Conservation (phyloP, 345 rosid genomes). For the Eucalyptus paniculata region DNA sequence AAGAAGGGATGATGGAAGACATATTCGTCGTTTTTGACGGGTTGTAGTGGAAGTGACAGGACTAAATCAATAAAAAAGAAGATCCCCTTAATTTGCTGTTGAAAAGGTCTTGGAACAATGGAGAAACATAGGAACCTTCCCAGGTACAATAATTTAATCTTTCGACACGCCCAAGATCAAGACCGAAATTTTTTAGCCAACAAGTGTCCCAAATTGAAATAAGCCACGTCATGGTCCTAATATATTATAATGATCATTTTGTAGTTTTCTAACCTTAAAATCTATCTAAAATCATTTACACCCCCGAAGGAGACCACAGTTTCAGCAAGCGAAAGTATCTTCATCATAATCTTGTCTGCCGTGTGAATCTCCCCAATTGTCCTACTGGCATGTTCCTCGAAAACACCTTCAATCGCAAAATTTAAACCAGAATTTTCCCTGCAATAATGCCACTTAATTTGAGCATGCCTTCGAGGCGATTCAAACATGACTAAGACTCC, state of each 20-base stretch:
- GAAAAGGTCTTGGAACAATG: neutral
- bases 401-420: neutral
- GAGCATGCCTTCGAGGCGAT: neutral
- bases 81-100: neutral
- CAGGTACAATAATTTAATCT: neutral
- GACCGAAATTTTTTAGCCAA: neutral
- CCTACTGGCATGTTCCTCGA: neutral
- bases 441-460: neutral
- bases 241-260: neutral
- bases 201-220: neutral
- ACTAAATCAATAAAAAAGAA: neutral
- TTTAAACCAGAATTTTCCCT: neutral
- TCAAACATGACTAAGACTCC: neutral
- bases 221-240: neutral
- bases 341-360: neutral
- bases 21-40: neutral
- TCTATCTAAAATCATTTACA: neutral
- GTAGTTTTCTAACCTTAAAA: neutral
- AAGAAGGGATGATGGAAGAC: neutral
- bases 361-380: neutral
- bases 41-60: neutral
- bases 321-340: neutral
- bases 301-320: neutral
- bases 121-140: neutral
- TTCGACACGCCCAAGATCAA: neutral